Base-by-base conservation (phyloP, 768 basidiomycete species). In the Tylopilus subfusipes region DNA sequence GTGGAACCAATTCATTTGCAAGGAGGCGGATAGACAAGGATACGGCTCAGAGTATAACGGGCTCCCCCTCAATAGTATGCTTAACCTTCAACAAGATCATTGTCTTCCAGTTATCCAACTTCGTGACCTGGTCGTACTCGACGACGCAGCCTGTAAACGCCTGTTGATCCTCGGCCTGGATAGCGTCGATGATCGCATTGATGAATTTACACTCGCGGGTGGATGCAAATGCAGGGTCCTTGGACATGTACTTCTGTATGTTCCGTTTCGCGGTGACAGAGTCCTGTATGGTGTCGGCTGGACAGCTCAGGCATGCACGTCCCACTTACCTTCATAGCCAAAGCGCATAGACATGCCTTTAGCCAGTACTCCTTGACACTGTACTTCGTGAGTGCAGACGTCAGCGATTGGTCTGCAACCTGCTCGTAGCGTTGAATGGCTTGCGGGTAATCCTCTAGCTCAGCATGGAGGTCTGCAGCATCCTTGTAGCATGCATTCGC, bases 301-400 rank as follows among this genome's bases (percentile, higher is more conserved):
- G 25, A 58, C 16, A 54, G 29, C 31, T 29, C 46, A 13, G 38
- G 24, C 14, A 22, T 30, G 27, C 25, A 21, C 31, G 33, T n/a
- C 38, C 36, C 30, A 74, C 88, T 62, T 72, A 96, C 96, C 56
- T 78, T 79, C 79, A 88, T 85, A 8, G 94, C 96, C 52, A 98
- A 76, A 16, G 89, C 89, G 68, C 97, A 98, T 21, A 99, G 75
- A 31, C 83, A 83, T 4, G 93, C 81, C 63, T 85, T 80, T 33
- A 98, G 77, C 93, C 94, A 98, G 66, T 96, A 96, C 62, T 98
- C 97, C 75, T 98, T 98, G 62, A 98, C 97, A 57, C 90, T 93
- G 75, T 98, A 99, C 72, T 93, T 94, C n/a, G 97, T 98, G 62
- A 98, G 73, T 10, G 86, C 76, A 19, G 90, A 92, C 0, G 73